These are phyloP conservation scores for Epichloe amarillans DNA, from an alignment of 2,329 filamentous ascomycete genomes.

Conservation along the genomic window DNA sequence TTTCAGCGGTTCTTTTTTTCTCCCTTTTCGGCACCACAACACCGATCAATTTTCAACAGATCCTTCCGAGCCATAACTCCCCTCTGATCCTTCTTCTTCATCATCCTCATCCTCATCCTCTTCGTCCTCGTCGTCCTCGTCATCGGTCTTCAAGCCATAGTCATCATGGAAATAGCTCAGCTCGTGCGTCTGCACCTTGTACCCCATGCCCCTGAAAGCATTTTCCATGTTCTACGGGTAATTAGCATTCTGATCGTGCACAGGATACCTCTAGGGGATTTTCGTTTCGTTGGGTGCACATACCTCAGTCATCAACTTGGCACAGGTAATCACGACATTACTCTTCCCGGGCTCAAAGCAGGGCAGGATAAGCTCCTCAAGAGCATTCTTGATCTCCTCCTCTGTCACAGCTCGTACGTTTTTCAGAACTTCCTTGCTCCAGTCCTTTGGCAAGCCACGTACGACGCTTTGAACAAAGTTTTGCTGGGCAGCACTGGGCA, in stretches of 20 bases:
- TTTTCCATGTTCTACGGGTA: constrained; percentile 44
- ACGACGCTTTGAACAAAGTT: constrained; percentile 78
- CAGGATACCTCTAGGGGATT: constrained; percentile 15
- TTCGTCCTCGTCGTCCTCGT: constrained; percentile 40
- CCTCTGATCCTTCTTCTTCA: constrained; percentile 8
- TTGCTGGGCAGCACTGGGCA: constrained; percentile 66
- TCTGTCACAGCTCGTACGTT: constrained; percentile 63
- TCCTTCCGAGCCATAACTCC: constrained; percentile 2
- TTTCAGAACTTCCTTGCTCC: constrained; percentile 62
- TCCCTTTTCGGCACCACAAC: not conserved
- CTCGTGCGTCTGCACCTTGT: constrained; percentile 60
- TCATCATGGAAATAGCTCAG: constrained; percentile 77
- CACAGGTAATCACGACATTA: constrained; percentile 81
- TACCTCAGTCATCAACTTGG: constrained; percentile 73
- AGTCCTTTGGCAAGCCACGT: constrained; percentile 60
- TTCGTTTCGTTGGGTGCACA: constrained; percentile 18
- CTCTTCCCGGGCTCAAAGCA: constrained; percentile 69
- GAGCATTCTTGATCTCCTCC: constrained; percentile 61
- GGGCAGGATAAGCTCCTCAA: constrained; percentile 63
- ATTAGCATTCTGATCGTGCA: constrained; percentile 29
- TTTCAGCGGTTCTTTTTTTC: not conserved
- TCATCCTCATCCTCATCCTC: constrained; percentile 17
- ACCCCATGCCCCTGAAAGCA: constrained; percentile 62
- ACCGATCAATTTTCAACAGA: not conserved
- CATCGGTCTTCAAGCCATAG: constrained; percentile 65